Percentiles rank a stretch among this genome's conserved stretches.
Evolutionary conservation across 108 stramenopile genomes (phyloP).

Genomic region (Skeletonema menzelii): DNA sequence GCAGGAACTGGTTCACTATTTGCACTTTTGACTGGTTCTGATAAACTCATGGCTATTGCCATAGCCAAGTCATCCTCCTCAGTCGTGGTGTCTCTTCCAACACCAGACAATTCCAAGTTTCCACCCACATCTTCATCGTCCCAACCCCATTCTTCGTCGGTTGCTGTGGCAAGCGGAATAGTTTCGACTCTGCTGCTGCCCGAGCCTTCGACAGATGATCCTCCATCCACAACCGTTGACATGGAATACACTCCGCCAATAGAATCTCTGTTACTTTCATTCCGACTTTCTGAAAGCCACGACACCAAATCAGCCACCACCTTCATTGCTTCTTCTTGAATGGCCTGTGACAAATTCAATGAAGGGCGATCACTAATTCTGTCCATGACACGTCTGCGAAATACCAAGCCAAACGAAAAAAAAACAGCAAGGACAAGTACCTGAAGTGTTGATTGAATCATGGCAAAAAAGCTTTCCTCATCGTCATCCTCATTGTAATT

Average conservation of each 20-base stretch:
- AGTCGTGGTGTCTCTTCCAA: constrained; percentile 14
- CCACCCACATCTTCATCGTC: constrained; percentile 30
- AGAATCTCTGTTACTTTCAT: background rate
- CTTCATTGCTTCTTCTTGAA: constrained; percentile 30
- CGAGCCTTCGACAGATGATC: background rate
- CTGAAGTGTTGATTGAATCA: constrained; percentile 29
- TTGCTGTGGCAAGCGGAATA: constrained; percentile 40
- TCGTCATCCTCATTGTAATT: constrained; percentile 27
- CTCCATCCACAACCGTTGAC: background rate
- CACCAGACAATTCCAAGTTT: constrained; percentile 34
- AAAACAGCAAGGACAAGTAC: constrained; percentile 29
- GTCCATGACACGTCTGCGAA: constrained; percentile 32
- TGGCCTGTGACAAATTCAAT: constrained; percentile 2
- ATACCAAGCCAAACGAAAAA: constrained; percentile 26
- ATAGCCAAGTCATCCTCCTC: constrained; percentile 48
- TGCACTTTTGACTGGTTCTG: constrained; percentile 7
- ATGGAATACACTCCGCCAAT: background rate
- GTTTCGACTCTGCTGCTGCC: constrained; percentile 11
- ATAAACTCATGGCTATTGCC: constrained; percentile 45
- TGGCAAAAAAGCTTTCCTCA: constrained; percentile 27
- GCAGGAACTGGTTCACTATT: background rate
- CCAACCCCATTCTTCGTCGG: constrained; percentile 55
- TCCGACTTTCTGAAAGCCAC: constrained; percentile 2
- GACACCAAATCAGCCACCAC: constrained; percentile 5
- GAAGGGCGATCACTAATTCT: constrained; percentile 26